A percentile compares a stretch with the other conserved stretches of the same genome.
These are phyloP conservation scores for Calamus simplicifolius DNA, from an alignment of 176 grass and related monocot species.

Conservation along the genomic window DNA sequence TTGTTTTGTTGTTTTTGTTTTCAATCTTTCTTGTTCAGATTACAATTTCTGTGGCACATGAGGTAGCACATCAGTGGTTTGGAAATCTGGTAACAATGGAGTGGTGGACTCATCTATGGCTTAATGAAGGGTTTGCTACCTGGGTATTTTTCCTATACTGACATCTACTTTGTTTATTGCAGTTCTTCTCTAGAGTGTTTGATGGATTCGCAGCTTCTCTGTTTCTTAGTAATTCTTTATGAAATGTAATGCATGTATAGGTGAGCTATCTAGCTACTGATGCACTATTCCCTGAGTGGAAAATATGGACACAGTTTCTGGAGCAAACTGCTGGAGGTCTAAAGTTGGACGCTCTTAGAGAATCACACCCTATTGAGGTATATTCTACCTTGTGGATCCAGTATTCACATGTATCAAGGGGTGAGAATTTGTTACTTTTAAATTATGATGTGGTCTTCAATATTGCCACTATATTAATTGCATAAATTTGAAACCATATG, in stretches of 20 bases:
- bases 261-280: conserved; percentile 68
- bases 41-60: conserved; percentile 85
- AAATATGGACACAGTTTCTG: conserved; percentile 90
- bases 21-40: conserved; percentile 37
- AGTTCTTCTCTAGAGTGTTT: no score
- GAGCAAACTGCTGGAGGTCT: conserved; percentile 57
- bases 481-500: no score
- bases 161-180: no score
- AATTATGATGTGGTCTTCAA: no score
- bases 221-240: no score
- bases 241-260: conserved; percentile 17
- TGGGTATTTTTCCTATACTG: conserved; percentile 42
- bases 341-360: conserved; percentile 74
- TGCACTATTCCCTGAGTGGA: conserved; percentile 90
- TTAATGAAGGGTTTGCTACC: conserved; percentile 95
- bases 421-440: no score
- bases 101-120: conserved; percentile 98
- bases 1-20: no score
- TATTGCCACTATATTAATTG: no score
- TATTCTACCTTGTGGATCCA: no score
- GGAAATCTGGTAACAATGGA: conserved; percentile 98
- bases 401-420: no score
- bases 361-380: conserved; percentile 98
- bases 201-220: neutral
- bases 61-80: conserved; percentile 96